Conservation (phyloP, 116 monocot species). For the Posidonia oceanica region DNA sequence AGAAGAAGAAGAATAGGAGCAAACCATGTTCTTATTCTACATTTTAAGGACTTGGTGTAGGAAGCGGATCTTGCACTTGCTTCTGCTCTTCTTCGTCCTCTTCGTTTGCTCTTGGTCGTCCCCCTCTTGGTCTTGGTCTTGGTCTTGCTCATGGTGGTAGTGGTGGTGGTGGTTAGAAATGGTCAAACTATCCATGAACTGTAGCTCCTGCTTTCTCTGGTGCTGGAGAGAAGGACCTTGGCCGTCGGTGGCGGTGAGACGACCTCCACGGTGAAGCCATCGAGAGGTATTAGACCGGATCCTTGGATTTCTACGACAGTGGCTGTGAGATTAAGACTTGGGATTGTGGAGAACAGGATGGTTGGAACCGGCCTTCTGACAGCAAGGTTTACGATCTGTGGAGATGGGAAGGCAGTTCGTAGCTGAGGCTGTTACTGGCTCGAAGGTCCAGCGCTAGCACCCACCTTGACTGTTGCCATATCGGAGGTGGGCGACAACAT, state of each 20-base stretch:
- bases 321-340: not conserved
- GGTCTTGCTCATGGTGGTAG: not conserved
- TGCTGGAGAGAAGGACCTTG: not conserved
- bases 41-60: not conserved
- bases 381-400: conserved; percentile 24
- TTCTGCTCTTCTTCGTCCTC: not conserved
- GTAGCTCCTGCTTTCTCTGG: conserved; percentile 10
- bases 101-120: not conserved
- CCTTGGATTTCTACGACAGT: conserved; percentile 1
- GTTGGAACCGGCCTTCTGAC: not conserved
- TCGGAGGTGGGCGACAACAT: conserved; percentile 20
- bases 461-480: not conserved
- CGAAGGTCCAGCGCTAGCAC: conserved; percentile 7
- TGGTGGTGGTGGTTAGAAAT: not conserved
- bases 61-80: not conserved
- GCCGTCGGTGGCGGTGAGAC: conserved; percentile 3
- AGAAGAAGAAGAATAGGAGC: too few species aligned
- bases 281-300: not conserved
- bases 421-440: conserved; percentile 15
- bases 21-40: too few species aligned
- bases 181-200: conserved; percentile 12
- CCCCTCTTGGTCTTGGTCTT: not conserved
- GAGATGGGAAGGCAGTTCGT: conserved; percentile 17
- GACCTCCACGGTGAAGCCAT: conserved; percentile 2
- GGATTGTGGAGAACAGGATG: conserved; percentile 14